Evolutionary conservation across 148 eudicot species (phyloP).

Genomic region (Persicaria maculosa): DNA sequence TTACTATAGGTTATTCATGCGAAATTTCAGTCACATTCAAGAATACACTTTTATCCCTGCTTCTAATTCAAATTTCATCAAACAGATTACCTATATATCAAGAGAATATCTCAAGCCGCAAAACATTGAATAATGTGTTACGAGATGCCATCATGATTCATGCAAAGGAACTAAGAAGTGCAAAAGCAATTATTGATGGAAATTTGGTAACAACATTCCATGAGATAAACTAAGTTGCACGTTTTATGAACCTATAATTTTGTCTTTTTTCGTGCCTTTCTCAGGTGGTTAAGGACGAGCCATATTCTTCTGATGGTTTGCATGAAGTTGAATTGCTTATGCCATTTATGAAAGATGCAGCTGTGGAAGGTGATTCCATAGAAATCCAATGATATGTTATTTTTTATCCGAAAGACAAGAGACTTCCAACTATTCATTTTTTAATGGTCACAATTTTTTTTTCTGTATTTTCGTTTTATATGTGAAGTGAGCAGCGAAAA

Average conservation of each 20-base stretch:
- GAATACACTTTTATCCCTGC: not conserved
- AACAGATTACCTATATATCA: conserved; percentile 61
- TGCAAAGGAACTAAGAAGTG: conserved; percentile 60
- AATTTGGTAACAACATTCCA: conserved; percentile 45
- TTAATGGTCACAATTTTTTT: not conserved
- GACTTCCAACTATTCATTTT: not conserved
- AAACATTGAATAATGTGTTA: conserved; percentile 46
- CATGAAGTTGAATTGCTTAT: conserved; percentile 87
- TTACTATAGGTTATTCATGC: not conserved
- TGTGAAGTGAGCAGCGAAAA: conserved; percentile 73
- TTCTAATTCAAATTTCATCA: not conserved
- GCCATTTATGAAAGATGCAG: conserved; percentile 63
- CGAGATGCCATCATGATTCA: conserved; percentile 51
- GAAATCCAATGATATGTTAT: not conserved
- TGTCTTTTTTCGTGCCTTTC: not conserved
- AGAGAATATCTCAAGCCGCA: conserved; percentile 32
- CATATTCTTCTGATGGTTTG: conserved; percentile 39
- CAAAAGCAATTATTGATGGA: conserved; percentile 73
- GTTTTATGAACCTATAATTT: not conserved
- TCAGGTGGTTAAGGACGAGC: conserved; percentile 58
- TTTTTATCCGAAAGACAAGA: not conserved
- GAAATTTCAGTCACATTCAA: not conserved
- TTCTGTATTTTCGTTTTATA: conserved; percentile 14
- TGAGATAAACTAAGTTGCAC: not conserved
- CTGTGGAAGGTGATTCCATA: conserved; percentile 51